Percentiles rank a stretch among this genome's conserved stretches.
phyloP scores from a whole-genome alignment of 192 early-diverging fungal species.

The Coemansia sp. region DNA sequence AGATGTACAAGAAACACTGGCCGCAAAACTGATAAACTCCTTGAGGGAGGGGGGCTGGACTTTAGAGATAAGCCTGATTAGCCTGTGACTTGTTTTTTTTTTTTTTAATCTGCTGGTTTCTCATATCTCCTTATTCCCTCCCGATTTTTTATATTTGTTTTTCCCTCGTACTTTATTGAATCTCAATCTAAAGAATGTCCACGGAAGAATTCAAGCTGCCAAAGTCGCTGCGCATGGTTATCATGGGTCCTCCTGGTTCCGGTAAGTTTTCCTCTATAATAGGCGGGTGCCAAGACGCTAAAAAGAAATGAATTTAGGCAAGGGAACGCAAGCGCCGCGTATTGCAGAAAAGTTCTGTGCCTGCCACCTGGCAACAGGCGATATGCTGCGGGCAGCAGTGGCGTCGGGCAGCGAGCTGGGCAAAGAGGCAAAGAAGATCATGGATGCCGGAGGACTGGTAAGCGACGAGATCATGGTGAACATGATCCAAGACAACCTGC shows the following conservation, averaged over 20 bases:
- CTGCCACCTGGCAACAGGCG: conserved; percentile 98
- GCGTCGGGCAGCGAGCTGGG: conserved; percentile 87
- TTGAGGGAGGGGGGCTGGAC: no score
- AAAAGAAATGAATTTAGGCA: conserved; percentile 44
- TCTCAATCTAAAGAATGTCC: conserved; percentile 7
- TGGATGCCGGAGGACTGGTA: conserved; percentile 97
- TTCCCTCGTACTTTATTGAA: not conserved
- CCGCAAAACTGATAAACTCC: conserved; percentile 5
- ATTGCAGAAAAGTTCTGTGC: conserved; percentile 96
- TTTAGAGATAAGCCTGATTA: not conserved
- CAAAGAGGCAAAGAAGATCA: conserved; percentile 96
- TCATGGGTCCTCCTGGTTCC: conserved; percentile 91
- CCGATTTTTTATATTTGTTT: not conserved
- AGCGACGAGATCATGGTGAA: conserved; percentile 97
- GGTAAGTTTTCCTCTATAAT: conserved; percentile 52
- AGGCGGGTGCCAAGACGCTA: not conserved
- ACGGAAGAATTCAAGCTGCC: conserved; percentile 48
- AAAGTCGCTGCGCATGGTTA: conserved; percentile 65
- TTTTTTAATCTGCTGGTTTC: not conserved
- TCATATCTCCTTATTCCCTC: not conserved
- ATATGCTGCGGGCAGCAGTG: conserved; percentile 98
- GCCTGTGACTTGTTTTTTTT: not conserved
- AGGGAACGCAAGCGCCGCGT: conserved; percentile 92
- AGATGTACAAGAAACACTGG: conserved; percentile 53
- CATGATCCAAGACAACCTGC: conserved; percentile 95